These are phyloP conservation scores for Mariannaea sp. DNA, from an alignment of 2,329 filamentous ascomycete genomes.

Conservation along the genomic window DNA sequence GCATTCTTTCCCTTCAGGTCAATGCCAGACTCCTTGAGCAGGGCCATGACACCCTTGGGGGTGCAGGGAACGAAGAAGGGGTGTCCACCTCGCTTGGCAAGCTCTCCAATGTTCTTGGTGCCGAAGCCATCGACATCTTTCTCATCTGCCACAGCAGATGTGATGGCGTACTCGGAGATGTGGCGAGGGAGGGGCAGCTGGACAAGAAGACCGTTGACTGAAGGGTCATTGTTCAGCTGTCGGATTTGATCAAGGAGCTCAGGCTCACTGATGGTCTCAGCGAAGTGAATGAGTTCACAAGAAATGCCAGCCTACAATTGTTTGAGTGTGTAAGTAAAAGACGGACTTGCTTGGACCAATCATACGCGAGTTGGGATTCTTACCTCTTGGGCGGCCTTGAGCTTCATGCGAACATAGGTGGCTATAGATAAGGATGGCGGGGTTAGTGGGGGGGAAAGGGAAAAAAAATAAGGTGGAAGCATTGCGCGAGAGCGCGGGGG, in stretches of 20 bases:
- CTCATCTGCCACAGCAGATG: constrained; percentile 86
- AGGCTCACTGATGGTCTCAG: constrained; percentile 78
- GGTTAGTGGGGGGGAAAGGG: constrained; percentile 26
- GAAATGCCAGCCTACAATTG: constrained; percentile 79
- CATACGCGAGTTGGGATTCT: constrained; percentile 27
- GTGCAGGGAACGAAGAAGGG: constrained; percentile 95
- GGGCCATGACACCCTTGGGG: constrained; percentile 94
- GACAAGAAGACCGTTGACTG: constrained; percentile 89
- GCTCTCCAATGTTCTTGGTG: constrained; percentile 90
- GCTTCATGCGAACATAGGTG: constrained; percentile 99
- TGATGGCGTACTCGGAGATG: constrained; percentile 88
- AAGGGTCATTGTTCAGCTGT: constrained; percentile 81
- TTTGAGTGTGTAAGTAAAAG: background rate
- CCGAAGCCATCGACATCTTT: constrained; percentile 99
- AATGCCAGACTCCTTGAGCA: constrained; percentile 82
- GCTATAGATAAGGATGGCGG: constrained; percentile 64
- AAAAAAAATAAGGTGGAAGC: constrained; percentile 6
- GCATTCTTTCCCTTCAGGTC: constrained; percentile 88
- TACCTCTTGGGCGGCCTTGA: constrained; percentile 94
- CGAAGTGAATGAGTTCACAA: constrained; percentile 84
- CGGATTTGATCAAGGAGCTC: constrained; percentile 85
- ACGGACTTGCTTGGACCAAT: background rate
- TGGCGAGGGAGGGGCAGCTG: constrained; percentile 89
- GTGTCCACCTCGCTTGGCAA: constrained; percentile 90
- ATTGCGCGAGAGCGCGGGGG: constrained; percentile 26